These are phyloP conservation scores for Penicillium sp. DNA, from an alignment of 2,329 filamentous ascomycete genomes.

Conservation along the genomic window DNA sequence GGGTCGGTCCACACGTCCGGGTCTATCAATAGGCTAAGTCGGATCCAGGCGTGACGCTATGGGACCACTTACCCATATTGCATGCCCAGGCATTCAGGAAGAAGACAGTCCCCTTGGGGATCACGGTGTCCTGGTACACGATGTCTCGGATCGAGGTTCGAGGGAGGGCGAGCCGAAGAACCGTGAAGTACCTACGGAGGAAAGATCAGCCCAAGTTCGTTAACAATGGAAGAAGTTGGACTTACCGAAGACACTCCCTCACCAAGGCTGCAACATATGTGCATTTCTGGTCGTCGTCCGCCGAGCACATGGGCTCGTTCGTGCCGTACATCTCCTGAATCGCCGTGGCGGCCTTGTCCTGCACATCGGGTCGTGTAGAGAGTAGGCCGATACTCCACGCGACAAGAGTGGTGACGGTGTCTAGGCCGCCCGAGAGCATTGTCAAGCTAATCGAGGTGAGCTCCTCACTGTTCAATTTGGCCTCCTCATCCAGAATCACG, in stretches of 20 bases:
- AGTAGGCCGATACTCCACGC: constrained; percentile 61
- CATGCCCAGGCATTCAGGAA: constrained; percentile 66
- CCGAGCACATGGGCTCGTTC: constrained; percentile 55
- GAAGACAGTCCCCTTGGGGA: constrained; percentile 59
- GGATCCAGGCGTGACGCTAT: background rate
- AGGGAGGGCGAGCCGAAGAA: constrained; percentile 58
- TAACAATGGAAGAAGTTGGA: background rate
- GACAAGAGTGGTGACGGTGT: constrained; percentile 61
- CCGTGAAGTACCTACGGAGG: constrained; percentile 53
- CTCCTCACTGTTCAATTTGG: constrained; percentile 58
- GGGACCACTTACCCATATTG: constrained; percentile 54
- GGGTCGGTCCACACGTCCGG: constrained; percentile 55
- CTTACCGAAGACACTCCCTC: constrained; percentile 54
- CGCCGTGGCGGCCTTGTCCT: constrained; percentile 54
- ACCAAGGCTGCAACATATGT: constrained; percentile 60
- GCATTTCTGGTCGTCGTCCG: constrained; percentile 59
- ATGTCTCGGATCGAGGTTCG: constrained; percentile 58
- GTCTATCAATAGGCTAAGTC: constrained; percentile 35
- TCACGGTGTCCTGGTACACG: constrained; percentile 52
- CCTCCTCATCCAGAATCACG: constrained; percentile 59
- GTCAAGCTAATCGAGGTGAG: constrained; percentile 62
- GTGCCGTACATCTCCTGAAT: constrained; percentile 52
- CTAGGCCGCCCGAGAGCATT: constrained; percentile 63
- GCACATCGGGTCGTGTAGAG: constrained; percentile 56
- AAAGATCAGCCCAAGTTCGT: constrained; percentile 4